A percentile compares a stretch with the other conserved stretches of the same genome.
phyloP scores from a whole-genome alignment of 805 yeast species.

The Torulaspora franciscae region DNA sequence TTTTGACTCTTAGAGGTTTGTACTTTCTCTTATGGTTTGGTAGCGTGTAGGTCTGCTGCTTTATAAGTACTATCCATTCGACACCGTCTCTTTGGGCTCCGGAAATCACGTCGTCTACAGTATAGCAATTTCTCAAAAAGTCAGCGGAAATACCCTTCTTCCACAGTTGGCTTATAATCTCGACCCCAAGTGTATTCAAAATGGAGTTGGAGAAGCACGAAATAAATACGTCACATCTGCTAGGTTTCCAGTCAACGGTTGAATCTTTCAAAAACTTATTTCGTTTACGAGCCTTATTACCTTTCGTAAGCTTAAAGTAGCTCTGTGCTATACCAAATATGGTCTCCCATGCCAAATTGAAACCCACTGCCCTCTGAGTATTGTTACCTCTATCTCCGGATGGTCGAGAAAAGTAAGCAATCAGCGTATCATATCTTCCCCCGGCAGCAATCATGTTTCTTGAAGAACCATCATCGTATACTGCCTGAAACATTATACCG shows the following conservation, averaged over 20 bases:
- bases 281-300: constrained; percentile 34
- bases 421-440: constrained; percentile 81
- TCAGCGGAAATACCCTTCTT: constrained; percentile 75
- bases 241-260: constrained; percentile 46
- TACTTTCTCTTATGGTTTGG: constrained; percentile 45
- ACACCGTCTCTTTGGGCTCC: constrained; percentile 66
- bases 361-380: constrained; percentile 71
- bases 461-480: constrained; percentile 54
- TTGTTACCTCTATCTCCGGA: constrained; percentile 34
- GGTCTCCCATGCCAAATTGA: constrained; percentile 72
- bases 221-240: constrained; percentile 77
- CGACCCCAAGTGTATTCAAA: constrained; percentile 58
- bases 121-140: constrained; percentile 41
- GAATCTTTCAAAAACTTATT: constrained; percentile 35
- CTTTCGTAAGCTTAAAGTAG: constrained; percentile 39
- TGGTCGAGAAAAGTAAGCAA: constrained; percentile 60
- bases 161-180: constrained; percentile 67
- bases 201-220: constrained; percentile 58
- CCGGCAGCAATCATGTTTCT: constrained; percentile 73
- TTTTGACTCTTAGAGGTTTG: constrained; percentile 72
- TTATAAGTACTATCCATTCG: constrained; percentile 71
- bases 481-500: constrained; percentile 86
- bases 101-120: constrained; percentile 60
- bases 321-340: constrained; percentile 49
- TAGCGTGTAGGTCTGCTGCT: constrained; percentile 48